A percentile compares a stretch with the other conserved stretches of the same genome.
phyloP scores from a whole-genome alignment of 2,329 filamentous ascomycete genomes.

The Exophiala bonariae region DNA sequence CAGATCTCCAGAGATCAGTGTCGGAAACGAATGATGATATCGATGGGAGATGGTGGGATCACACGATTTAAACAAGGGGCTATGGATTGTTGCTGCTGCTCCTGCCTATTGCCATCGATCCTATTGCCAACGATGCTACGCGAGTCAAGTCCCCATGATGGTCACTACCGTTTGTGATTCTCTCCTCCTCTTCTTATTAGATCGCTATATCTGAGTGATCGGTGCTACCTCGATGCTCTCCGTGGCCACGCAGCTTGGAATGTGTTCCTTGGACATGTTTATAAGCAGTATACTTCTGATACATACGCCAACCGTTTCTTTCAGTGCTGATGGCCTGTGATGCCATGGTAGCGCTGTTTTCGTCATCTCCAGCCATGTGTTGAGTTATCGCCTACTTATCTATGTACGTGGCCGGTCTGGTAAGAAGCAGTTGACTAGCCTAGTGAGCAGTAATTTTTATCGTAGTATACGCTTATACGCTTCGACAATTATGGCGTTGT shows the following conservation, averaged over 20 bases:
- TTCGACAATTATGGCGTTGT: slow-evolving; percentile 27
- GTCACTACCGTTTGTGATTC: too few relatives aligned
- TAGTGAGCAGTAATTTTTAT: slow-evolving; percentile 26
- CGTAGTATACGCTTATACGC: slow-evolving; percentile 34
- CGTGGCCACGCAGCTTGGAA: slow-evolving; percentile 2
- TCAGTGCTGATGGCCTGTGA: slow-evolving; percentile 38
- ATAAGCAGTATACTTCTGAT: neutral
- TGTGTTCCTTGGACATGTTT: slow-evolving; percentile 1
- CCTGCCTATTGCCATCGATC: too few relatives aligned
- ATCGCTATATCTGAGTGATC: too few relatives aligned
- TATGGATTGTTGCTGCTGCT: too few relatives aligned
- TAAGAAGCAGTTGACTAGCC: neutral
- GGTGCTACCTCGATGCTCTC: slow-evolving; percentile 1
- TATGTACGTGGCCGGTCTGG: slow-evolving; percentile 26
- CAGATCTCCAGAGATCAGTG: too few relatives aligned
- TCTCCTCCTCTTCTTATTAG: too few relatives aligned
- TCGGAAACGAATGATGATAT: too few relatives aligned
- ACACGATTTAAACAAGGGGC: too few relatives aligned
- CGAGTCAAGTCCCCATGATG: too few relatives aligned
- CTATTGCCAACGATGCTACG: too few relatives aligned
- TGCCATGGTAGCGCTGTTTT: slow-evolving; percentile 55
- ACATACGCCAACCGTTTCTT: slow-evolving; percentile 31
- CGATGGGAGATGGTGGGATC: too few relatives aligned
- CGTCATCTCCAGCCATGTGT: slow-evolving; percentile 59
- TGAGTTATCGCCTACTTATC: slow-evolving; percentile 51